Percentiles rank a stretch among this genome's conserved stretches.
phyloP scores from a whole-genome alignment of 257 asterid species.

The Anisodus acutangulus region DNA sequence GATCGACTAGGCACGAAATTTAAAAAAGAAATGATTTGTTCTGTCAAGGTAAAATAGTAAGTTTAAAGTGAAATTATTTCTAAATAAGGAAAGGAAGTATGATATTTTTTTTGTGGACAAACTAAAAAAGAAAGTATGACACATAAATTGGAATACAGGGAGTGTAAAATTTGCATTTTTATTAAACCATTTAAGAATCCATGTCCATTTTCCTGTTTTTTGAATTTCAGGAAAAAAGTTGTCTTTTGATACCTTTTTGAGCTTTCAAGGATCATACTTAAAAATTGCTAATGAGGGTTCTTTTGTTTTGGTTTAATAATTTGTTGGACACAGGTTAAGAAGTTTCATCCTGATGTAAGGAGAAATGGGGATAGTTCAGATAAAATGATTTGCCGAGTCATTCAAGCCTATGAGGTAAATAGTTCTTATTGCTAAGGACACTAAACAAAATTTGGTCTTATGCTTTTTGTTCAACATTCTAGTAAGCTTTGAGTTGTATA shows the following conservation, averaged over 20 bases:
- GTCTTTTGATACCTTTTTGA: background rate
- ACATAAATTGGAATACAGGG: background rate
- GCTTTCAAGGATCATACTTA: background rate
- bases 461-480: background rate
- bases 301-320: background rate
- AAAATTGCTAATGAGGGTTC: background rate
- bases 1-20: background rate
- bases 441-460: background rate
- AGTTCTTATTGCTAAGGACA: background rate
- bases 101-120: background rate
- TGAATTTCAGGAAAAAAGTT: background rate
- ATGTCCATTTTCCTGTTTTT: background rate
- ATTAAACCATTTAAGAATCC: constrained; percentile 1
- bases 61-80: too few relatives aligned
- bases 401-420: constrained; percentile 83
- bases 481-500: background rate
- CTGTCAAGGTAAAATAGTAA: too few relatives aligned
- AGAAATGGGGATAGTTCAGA: constrained; percentile 59
- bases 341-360: constrained; percentile 83
- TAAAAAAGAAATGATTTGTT: too few relatives aligned
- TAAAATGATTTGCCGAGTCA: constrained; percentile 71
- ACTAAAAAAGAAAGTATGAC: background rate
- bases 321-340: constrained; percentile 59
- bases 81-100: too few relatives aligned
- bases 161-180: background rate